Conservation (phyloP, 371 early-diverging fungal genomes). For the Parasitella parasitica region DNA sequence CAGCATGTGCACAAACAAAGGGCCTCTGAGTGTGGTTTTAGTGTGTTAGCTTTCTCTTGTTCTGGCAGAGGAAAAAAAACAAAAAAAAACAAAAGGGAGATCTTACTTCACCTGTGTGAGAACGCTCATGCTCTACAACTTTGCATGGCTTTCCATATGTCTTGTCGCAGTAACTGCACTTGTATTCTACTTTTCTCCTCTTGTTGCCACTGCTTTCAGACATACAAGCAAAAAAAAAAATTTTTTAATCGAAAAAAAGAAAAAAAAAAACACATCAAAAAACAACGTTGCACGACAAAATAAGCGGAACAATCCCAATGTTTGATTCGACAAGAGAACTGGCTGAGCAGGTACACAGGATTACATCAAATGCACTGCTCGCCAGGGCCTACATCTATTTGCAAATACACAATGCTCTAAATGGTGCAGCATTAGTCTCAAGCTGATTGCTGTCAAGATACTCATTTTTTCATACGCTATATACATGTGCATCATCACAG, state of each 20-base stretch:
- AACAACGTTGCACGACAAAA: background rate
- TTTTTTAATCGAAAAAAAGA: background rate
- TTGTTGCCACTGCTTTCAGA: conserved; percentile 3
- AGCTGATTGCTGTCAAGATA: too few relatives aligned
- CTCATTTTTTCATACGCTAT: too few relatives aligned
- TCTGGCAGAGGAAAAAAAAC: too few relatives aligned
- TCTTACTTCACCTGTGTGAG: conserved; percentile 66
- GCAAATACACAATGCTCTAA: too few relatives aligned
- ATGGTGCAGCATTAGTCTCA: too few relatives aligned
- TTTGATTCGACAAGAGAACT: too few relatives aligned
- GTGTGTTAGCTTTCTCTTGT: background rate
- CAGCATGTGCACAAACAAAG: conserved; percentile 51
- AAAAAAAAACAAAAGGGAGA: too few relatives aligned
- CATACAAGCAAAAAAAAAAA: background rate
- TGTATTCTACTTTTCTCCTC: conserved; percentile 3
- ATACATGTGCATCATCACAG: background rate
- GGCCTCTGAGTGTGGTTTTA: conserved; percentile 39
- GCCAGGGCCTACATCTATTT: too few relatives aligned
- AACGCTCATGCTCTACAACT: conserved; percentile 53
- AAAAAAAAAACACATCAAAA: background rate
- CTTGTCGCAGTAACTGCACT: conserved; percentile 45
- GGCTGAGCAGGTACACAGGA: too few relatives aligned
- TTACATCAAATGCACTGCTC: too few relatives aligned
- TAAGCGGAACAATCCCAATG: background rate
- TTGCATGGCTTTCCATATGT: conserved; percentile 55